Evolutionary conservation across 2,329 filamentous ascomycete species (phyloP).

Genomic region (Fusarium graminum): DNA sequence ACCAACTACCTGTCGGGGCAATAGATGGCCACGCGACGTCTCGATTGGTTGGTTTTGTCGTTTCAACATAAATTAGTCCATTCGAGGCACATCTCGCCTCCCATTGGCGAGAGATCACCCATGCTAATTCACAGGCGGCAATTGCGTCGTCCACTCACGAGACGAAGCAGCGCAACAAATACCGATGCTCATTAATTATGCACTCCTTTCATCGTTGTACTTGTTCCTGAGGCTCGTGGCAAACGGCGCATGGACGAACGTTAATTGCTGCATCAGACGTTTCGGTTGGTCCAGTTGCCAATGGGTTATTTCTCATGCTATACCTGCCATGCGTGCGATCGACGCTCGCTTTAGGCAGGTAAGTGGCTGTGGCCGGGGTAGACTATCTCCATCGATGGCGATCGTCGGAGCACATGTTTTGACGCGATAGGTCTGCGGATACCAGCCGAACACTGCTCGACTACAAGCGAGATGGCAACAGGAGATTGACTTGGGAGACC

Average conservation of each 20-base stretch:
- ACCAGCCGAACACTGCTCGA: slow-evolving; percentile 19
- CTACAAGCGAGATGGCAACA: slow-evolving; percentile 2
- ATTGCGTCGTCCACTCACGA: slow-evolving; percentile 35
- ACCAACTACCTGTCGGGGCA: slow-evolving; percentile 34
- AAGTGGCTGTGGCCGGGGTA: slow-evolving; percentile 21
- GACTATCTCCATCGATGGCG: slow-evolving; percentile 29
- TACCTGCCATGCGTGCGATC: slow-evolving; percentile 32
- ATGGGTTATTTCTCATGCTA: slow-evolving; percentile 36
- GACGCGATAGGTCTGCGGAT: slow-evolving; percentile 20
- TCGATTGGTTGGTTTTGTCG: slow-evolving; percentile 25
- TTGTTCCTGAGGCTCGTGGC: slow-evolving; percentile 14
- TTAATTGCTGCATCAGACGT: neutral
- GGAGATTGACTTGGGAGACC: slow-evolving; percentile 11
- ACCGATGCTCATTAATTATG: slow-evolving; percentile 30
- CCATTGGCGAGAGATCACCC: slow-evolving; percentile 28
- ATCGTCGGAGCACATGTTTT: slow-evolving; percentile 37
- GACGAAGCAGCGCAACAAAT: slow-evolving; percentile 1
- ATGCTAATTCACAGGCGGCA: slow-evolving; percentile 39
- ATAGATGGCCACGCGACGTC: slow-evolving; percentile 26
- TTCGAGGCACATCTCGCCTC: slow-evolving; percentile 3
- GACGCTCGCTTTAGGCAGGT: slow-evolving; percentile 41
- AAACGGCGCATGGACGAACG: neutral
- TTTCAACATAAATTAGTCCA: slow-evolving; percentile 27
- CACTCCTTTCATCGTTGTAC: slow-evolving; percentile 25
- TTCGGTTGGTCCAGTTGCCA: slow-evolving; percentile 29